Evolutionary conservation across 129 eudicot genomes (phyloP).

Genomic region (Tagetes patula): DNA sequence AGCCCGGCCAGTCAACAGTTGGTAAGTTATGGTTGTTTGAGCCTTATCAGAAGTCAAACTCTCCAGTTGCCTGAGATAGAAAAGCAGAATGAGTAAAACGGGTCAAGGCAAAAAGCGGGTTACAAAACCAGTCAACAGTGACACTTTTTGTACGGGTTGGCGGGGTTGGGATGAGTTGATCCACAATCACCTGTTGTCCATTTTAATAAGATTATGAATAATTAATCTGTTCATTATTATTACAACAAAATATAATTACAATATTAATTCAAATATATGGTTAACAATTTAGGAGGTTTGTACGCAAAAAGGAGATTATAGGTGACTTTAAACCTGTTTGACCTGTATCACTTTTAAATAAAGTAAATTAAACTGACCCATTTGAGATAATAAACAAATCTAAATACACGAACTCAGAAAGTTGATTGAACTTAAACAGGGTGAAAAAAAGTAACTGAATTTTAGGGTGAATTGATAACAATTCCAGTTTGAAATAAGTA

Average conservation of each 20-base stretch:
- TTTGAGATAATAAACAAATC: neutral
- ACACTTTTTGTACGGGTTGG: neutral
- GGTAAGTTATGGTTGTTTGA: constrained; percentile 3
- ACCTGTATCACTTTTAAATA: neutral
- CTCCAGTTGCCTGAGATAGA: constrained; percentile 80
- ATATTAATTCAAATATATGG: neutral
- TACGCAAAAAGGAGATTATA: neutral
- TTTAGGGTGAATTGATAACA: constrained; percentile 1
- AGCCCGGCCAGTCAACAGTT: constrained; percentile 7
- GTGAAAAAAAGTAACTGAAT: neutral
- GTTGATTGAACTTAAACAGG: neutral
- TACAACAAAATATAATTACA: neutral
- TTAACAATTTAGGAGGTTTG: neutral
- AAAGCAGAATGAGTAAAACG: neutral
- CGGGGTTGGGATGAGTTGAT: neutral
- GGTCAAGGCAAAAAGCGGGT: neutral
- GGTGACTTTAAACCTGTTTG: neutral
- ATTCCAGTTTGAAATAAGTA: neutral
- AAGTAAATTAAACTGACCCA: neutral
- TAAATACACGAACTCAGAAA: neutral
- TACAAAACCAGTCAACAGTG: no score
- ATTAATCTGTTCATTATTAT: neutral
- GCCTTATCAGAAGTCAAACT: constrained; percentile 78
- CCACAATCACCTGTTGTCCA: neutral
- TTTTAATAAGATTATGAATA: neutral